These are phyloP conservation scores for Termitomyces sp. DNA, from an alignment of 768 basidiomycete species.

Conservation along the genomic window DNA sequence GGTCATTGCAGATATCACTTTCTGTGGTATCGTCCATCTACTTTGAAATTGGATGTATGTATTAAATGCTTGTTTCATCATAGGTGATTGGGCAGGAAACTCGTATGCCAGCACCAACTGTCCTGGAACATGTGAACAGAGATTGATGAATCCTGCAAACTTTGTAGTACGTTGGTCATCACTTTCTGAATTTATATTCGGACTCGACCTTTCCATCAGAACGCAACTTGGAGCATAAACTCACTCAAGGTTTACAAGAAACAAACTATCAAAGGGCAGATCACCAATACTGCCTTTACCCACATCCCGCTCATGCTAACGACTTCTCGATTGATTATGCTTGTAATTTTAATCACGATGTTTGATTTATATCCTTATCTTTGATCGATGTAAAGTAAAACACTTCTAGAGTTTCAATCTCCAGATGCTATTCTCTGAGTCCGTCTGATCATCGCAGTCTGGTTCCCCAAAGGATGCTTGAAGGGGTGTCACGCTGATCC, in stretches of 20 bases:
- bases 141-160: slow-evolving; percentile 61
- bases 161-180: slow-evolving; percentile 49
- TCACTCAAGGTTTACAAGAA: slow-evolving; percentile 70
- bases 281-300: slow-evolving; percentile 16
- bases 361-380: neutral
- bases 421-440: slow-evolving; percentile 36
- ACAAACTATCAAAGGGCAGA: slow-evolving; percentile 35
- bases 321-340: neutral
- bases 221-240: slow-evolving; percentile 80
- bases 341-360: neutral
- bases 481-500: slow-evolving; percentile 73
- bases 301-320: neutral
- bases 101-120: slow-evolving; percentile 69
- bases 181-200: neutral
- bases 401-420: slow-evolving; percentile 49
- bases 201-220: slow-evolving; percentile 32
- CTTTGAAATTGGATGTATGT: neutral
- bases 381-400: neutral
- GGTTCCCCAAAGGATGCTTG: slow-evolving; percentile 73
- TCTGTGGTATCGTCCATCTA: slow-evolving; percentile 51
- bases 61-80: neutral
- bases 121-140: slow-evolving; percentile 64
- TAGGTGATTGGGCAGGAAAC: slow-evolving; percentile 84
- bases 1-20: slow-evolving; percentile 54
- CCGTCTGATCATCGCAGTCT: slow-evolving; percentile 22